Base-by-base conservation (phyloP, 139 green algal species). In the Microglena sp. region DNA sequence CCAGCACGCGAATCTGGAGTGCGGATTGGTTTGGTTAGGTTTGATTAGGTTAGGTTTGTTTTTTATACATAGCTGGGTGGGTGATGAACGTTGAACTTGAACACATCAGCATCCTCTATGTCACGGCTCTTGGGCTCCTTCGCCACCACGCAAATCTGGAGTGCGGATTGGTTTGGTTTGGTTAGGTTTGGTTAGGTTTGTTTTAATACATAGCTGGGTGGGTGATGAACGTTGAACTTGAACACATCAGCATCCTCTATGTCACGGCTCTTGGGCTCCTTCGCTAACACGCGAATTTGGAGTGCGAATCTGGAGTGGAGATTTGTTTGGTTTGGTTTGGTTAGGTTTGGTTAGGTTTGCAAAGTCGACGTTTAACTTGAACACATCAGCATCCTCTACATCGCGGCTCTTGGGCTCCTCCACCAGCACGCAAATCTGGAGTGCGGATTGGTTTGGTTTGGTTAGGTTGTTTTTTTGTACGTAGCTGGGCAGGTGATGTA, bases 91-190 rank as follows among this genome's bases (percentile, higher is more conserved):
- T 18, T 0, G 84, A 95, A 94, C 30, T 33, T 35, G 77, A 99
- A 99, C 2, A 65, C 54, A 58, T 99, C 94, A 2, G 24, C 55
- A 11, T 89, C 82, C 0, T 77, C 71, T 24, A 98, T 82, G 4
- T 99, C 93, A 5, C 77, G 72, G 0, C 86, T 80, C 64, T 91
- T 89, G 56, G 89, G 87, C 56, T 91, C 82, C 80, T 99, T 99
- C 15, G 64, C 55, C 35, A 99, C 78, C 45, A 98, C 83, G 4
- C 88, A 71, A 15, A 85, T 66, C 74, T 82, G 60, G 0, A n/a
- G n/a, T n/a, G n/a, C n/a, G n/a, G n/a, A n/a, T n/a, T n/a, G n/a
- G n/a, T n/a, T n/a, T n/a, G n/a, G n/a, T n/a, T n/a, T n/a, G n/a
- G n/a, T n/a, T n/a, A n/a, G n/a, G n/a, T n/a, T n/a, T n/a, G n/a